Percentiles rank a stretch among this genome's conserved stretches.
Evolutionary conservation across 768 basidiomycete species (phyloP).

Genomic region (Lactarius hatsudake): DNA sequence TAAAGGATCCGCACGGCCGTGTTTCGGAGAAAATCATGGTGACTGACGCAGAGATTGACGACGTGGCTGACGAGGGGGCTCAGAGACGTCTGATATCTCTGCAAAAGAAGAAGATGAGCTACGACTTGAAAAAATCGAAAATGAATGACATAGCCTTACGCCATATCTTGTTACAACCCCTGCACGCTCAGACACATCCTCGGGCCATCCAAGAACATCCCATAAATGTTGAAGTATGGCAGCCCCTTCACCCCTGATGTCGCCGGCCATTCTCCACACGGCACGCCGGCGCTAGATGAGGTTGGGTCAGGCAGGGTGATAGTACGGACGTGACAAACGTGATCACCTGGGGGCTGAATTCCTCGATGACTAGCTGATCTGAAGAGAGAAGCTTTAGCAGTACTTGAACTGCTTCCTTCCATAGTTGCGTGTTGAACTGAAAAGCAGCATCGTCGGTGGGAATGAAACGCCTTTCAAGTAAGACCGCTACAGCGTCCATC

Average conservation of each 20-base stretch:
- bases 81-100: conserved; percentile 85
- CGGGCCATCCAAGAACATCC: conserved; percentile 81
- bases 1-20: conserved; percentile 91
- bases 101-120: conserved; percentile 22
- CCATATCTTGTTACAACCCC: conserved; percentile 64
- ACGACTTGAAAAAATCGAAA: neutral
- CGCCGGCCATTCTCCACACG: conserved; percentile 94
- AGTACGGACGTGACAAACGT: neutral
- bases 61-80: conserved; percentile 85
- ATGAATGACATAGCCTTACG: conserved; percentile 43
- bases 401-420: conserved; percentile 80
- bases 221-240: conserved; percentile 75
- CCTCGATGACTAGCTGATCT: conserved; percentile 90
- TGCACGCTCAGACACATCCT: conserved; percentile 49
- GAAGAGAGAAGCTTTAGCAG: conserved; percentile 83
- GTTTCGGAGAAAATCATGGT: conserved; percentile 88
- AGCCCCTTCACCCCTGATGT: conserved; percentile 90
- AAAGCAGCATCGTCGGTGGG: conserved; percentile 61
- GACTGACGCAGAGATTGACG: conserved; percentile 89
- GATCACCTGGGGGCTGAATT: conserved; percentile 86
- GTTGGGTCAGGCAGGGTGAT: neutral
- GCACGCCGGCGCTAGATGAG: conserved; percentile 79
- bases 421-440: conserved; percentile 72
- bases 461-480: conserved; percentile 80
- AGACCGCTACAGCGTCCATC: conserved; percentile 73